These are phyloP conservation scores for Leptographium wingfieldii DNA, from an alignment of 2,329 filamentous ascomycete species.

Conservation along the genomic window DNA sequence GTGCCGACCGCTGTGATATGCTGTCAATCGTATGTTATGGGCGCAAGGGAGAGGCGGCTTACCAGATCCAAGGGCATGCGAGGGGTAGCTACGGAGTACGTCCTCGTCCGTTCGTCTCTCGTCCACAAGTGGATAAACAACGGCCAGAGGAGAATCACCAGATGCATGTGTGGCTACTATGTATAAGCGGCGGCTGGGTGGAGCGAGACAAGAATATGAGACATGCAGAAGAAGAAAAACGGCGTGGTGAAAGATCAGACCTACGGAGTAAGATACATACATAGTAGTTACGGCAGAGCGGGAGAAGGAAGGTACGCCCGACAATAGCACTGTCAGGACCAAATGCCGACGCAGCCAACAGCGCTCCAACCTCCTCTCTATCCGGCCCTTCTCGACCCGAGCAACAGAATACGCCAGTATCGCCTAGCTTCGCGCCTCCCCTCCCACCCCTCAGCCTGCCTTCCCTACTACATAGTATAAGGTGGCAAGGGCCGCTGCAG, in stretches of 20 bases:
- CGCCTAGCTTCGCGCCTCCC: not conserved
- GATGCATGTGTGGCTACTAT: not conserved
- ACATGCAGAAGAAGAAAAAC: not conserved
- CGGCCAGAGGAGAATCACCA: not conserved
- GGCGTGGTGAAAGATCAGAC: not conserved
- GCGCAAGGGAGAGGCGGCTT: not conserved
- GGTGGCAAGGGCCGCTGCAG: conserved; percentile 2
- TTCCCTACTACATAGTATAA: not conserved
- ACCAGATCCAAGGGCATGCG: not conserved
- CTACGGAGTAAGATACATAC: not conserved
- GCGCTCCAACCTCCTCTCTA: not conserved
- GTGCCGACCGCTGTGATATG: not conserved
- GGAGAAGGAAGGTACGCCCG: not conserved
- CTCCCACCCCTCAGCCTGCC: not conserved
- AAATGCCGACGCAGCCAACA: not conserved
- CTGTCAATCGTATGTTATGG: not conserved
- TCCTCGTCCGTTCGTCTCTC: not conserved
- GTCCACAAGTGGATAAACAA: not conserved
- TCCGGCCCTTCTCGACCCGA: not conserved
- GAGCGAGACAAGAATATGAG: not conserved
- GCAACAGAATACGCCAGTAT: not conserved
- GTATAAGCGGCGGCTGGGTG: not conserved
- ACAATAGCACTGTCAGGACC: not conserved
- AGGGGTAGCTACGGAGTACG: not conserved
- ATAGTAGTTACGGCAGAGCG: no score